phyloP scores from a whole-genome alignment of 2,329 filamentous ascomycete species.

The Anisogramma anomala region DNA sequence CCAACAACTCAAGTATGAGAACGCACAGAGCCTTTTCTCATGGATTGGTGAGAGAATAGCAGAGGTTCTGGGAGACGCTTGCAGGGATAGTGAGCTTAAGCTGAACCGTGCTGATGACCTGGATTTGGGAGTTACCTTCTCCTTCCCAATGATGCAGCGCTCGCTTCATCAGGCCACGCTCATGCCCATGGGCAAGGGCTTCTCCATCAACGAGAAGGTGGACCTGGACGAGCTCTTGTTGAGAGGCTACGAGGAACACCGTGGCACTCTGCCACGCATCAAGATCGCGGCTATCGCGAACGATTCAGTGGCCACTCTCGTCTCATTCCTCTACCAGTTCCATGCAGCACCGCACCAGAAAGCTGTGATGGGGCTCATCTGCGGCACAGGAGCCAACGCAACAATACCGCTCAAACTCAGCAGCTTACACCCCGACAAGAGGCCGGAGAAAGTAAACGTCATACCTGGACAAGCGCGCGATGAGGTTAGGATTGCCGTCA shows the following conservation, averaged over 20 bases:
- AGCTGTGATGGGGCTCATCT: conserved; percentile 68
- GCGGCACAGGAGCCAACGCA: conserved; percentile 72
- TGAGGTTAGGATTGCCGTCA: conserved; percentile 60
- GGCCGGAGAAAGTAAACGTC: conserved; percentile 36
- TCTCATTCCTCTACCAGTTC: conserved; percentile 64
- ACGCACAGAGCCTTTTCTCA: conserved; percentile 63
- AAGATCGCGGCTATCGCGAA: conserved; percentile 68
- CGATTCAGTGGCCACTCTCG: conserved; percentile 67
- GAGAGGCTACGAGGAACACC: conserved; percentile 44
- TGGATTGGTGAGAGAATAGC: conserved; percentile 75
- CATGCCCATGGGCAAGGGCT: conserved; percentile 61
- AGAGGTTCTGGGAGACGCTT: too few relatives aligned
- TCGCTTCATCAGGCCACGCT: conserved; percentile 51
- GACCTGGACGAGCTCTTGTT: conserved; percentile 49
- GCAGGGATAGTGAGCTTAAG: too few relatives aligned
- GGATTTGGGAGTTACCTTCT: conserved; percentile 58
- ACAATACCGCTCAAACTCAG: conserved; percentile 60
- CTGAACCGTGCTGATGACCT: conserved; percentile 35
- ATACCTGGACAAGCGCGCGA: conserved; percentile 32
- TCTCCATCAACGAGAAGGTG: conserved; percentile 48
- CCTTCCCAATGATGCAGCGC: conserved; percentile 57
- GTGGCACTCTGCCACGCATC: conserved; percentile 46
- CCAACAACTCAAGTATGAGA: conserved; percentile 60
- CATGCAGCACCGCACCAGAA: conserved; percentile 49
- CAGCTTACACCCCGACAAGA: conserved; percentile 52